Base-by-base conservation (phyloP, 2,329 filamentous ascomycete genomes). In the Shiraia sp. region DNA sequence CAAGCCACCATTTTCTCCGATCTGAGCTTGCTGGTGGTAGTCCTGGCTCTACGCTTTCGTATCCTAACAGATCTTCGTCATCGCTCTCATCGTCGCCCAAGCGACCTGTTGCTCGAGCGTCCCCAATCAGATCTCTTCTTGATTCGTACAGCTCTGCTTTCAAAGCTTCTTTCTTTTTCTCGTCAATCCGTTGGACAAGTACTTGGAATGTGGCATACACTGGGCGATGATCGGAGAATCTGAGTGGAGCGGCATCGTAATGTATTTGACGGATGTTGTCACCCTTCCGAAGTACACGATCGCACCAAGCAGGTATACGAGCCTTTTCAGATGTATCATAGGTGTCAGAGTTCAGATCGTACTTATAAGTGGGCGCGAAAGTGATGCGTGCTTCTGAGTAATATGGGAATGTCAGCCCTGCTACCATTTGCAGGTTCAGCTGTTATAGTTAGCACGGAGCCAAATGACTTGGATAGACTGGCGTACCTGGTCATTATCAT, bases 321-420 rank as follows among this genome's bases (percentile, higher is more conserved):
- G 86, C 84, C 68, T 99, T 99, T 61, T 97, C 92, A 34, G 92
- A 96, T 8, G 87, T 92, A 68, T 99, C 93, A 67, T 96, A 99
- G 37, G 80, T 80, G 66, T 97, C 90, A 3, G 82, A 88, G 22
- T 89, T 90, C 47, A 96, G 77, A 65, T 99, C 89, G 64, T 89
- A 99, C 69, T 95, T 96, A 75, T 99, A 99, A 0, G 93, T 99
- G 0, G 93, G 93, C 59, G 87, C 79, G 65, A 99, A 99, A 1
- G 79, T 86, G 53, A 97, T 95, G 40, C 82, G 82, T 4, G 88
- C 86, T 71, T 99, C 93, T 0, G 89, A 92, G 68, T 97, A 99
- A 65, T 87, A 95, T 1, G 84, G 88, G 58, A 99, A 99, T 1
- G 88, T 85, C 31, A 90, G 78, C 0, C 92, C 93, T 39, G 89